Evolutionary conservation across 2,329 filamentous ascomycete genomes (phyloP).

Genomic region (Coniochaeta ligniaria): DNA sequence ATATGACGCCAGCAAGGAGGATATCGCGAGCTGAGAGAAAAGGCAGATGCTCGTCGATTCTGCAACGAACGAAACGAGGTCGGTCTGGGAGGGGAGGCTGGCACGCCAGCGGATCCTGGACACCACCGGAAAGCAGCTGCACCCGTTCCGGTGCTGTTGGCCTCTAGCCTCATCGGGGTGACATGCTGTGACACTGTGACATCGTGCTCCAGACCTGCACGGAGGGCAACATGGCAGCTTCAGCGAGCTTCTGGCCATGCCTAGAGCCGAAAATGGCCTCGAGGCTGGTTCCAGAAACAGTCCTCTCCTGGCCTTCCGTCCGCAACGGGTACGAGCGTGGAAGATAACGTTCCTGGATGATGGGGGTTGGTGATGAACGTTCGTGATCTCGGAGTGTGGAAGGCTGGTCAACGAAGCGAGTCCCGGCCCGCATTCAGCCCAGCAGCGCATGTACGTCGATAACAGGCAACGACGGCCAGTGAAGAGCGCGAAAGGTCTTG

Average conservation of each 20-base stretch:
- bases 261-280: background rate
- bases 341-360: background rate
- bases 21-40: background rate
- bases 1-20: background rate
- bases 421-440: too few relatives aligned
- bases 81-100: background rate
- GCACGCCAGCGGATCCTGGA: background rate
- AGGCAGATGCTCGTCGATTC: background rate
- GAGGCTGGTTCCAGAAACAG: background rate
- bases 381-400: too few relatives aligned
- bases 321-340: background rate
- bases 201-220: background rate
- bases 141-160: background rate
- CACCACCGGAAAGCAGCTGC: background rate
- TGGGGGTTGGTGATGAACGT: background rate
- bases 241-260: background rate
- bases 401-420: too few relatives aligned
- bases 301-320: background rate
- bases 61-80: background rate
- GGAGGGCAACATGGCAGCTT: background rate
- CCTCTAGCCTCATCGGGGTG: background rate
- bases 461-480: too few relatives aligned
- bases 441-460: too few relatives aligned
- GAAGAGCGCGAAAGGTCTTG: too few relatives aligned
- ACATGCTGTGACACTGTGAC: background rate